Evolutionary conservation across 129 eudicot species (phyloP), one percentile per base, ranked within the genome.

Genomic region (Tagetes erecta): DNA sequence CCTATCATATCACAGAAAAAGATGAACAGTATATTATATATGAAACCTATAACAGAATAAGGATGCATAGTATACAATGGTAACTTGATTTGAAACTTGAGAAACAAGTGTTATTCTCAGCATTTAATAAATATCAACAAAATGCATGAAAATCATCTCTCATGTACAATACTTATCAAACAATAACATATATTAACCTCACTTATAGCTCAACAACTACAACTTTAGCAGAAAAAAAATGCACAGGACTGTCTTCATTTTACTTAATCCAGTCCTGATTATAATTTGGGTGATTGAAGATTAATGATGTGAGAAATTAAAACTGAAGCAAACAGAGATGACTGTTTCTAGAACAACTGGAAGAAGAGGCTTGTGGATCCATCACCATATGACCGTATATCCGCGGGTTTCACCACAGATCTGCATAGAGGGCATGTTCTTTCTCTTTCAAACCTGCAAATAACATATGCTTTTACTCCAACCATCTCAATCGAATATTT

Each of bases 341-440:
- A 0, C 12, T 7, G 50, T 64, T 40, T 56, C 78, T 59, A 87
- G 58, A 85, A 88, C 62, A 88, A 65, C 75, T 79, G 86, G 80
- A 83, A 85, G 76, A 78, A 85, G 9, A 85, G 83, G 74, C 74
- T 85, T 3, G 94, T 85, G 42, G 94, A 88, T 41, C 94, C 94
- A 51, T 88, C 90, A 30, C 88, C 86, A 67, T 78, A 88, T 41
- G 94, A 88, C 9, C 84, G 83, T 53, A 88, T 49, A 76, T 83
- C 94, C 45, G 94, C 90, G 33, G 90, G 88, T 73, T 88, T 78
- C 72, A 88, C 94, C 77, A 88, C 77, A 33, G 94, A 87, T 75
- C 94, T 83, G 83, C 94, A 88, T 68, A 88, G 73, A 11, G 94
- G 94, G 78, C 94, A 88, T 8, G 94, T 88, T 78, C 94, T 78